Percentiles rank a stretch among this genome's conserved stretches.
Conservation (phyloP, 768 basidiomycete genomes). For the Leccinum variicolor region DNA sequence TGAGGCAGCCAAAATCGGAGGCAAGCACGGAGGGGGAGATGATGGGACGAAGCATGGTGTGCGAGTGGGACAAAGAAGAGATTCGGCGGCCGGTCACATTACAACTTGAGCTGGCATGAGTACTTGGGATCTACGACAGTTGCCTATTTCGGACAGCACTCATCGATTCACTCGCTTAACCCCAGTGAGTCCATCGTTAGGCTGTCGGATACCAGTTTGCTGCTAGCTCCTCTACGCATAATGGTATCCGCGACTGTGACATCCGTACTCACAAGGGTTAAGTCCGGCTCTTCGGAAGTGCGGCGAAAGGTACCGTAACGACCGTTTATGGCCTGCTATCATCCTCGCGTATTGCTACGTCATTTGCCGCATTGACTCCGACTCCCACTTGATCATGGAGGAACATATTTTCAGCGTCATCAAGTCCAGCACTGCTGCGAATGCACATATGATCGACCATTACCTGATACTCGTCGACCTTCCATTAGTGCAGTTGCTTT, state of each 20-base stretch:
- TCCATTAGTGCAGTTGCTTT: neutral
- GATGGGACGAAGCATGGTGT: slow-evolving; percentile 79
- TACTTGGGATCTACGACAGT: slow-evolving; percentile 22
- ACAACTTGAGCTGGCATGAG: slow-evolving; percentile 4
- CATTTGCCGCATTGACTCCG: slow-evolving; percentile 48
- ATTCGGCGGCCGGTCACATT: slow-evolving; percentile 1
- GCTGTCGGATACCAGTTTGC: slow-evolving; percentile 14
- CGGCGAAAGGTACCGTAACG: slow-evolving; percentile 52
- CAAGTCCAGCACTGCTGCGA: slow-evolving; percentile 11
- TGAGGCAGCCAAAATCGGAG: slow-evolving; percentile 93
- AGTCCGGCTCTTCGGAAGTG: slow-evolving; percentile 34
- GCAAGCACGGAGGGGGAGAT: slow-evolving; percentile 97
- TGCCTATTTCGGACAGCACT: slow-evolving; percentile 20
- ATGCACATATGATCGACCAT: slow-evolving; percentile 10
- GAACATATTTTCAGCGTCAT: slow-evolving; percentile 6
- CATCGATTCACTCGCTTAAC: neutral
- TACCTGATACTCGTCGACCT: slow-evolving; percentile 21
- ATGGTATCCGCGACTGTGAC: slow-evolving; percentile 17
- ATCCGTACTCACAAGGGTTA: slow-evolving; percentile 10
- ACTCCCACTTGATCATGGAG: neutral
- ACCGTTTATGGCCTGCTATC: slow-evolving; percentile 49
- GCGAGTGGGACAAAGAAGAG: slow-evolving; percentile 6
- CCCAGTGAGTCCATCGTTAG: too few relatives aligned
- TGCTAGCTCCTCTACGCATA: neutral
- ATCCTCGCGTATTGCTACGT: slow-evolving; percentile 56